Evolutionary conservation across 106 monocot genomes (phyloP).

Genomic region (Cymbidium sinense): DNA sequence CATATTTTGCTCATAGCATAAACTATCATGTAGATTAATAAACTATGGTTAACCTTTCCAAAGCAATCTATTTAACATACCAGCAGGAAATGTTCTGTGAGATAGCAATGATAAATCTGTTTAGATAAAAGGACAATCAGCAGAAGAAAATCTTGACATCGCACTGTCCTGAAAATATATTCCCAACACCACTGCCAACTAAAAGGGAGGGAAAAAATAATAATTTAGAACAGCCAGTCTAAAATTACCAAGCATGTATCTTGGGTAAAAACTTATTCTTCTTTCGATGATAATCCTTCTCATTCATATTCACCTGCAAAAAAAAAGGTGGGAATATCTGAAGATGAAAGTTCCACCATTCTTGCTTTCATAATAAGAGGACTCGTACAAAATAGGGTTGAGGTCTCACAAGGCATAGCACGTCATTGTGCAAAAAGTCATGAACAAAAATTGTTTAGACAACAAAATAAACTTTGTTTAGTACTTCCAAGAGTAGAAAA

Average conservation of each 20-base stretch:
- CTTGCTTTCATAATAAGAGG: background rate
- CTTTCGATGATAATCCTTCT: slow-evolving; percentile 95
- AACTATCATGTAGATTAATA: background rate
- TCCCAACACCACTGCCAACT: background rate
- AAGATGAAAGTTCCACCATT: background rate
- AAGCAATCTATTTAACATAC: background rate
- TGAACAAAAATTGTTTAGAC: background rate
- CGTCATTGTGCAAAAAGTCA: background rate
- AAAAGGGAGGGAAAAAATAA: background rate
- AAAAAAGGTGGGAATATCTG: slow-evolving; percentile 6
- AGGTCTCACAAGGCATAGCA: background rate
- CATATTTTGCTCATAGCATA: background rate
- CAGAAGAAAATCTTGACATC: background rate
- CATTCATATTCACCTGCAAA: slow-evolving; percentile 96
- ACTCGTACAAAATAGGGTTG: background rate
- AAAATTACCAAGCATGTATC: slow-evolving; percentile 89
- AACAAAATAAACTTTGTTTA: background rate
- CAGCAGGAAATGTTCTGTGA: background rate
- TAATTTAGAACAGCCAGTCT: background rate
- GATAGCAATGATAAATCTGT: background rate
- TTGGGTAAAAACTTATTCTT: slow-evolving; percentile 98
- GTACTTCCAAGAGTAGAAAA: background rate
- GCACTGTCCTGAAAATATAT: background rate
- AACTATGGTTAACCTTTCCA: background rate
- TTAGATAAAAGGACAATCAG: background rate